Conservation (phyloP, 1,139 yeast genomes). For the Yarrowia galli region DNA sequence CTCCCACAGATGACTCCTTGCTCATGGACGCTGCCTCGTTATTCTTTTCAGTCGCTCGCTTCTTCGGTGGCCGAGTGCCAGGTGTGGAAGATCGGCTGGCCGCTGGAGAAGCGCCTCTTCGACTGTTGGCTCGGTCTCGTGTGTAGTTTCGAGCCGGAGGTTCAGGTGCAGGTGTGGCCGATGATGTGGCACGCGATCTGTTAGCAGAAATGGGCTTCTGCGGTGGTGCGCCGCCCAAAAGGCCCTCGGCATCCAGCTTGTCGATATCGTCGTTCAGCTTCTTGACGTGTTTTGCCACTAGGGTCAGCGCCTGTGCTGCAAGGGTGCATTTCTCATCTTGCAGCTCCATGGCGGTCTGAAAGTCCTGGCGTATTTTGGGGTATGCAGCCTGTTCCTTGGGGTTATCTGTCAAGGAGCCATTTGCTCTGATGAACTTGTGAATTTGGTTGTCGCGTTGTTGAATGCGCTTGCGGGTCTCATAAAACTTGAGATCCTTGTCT, state of each 20-base stretch:
- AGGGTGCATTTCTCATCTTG: slow-evolving; percentile 81
- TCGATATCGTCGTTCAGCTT: slow-evolving; percentile 78
- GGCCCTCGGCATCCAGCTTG: slow-evolving; percentile 78
- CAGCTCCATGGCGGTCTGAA: slow-evolving; percentile 63
- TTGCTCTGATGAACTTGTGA: slow-evolving; percentile 81
- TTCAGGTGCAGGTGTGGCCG: slow-evolving; percentile 31
- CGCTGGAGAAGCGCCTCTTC: slow-evolving; percentile 33
- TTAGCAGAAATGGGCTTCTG: slow-evolving; percentile 34
- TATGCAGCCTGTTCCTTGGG: slow-evolving; percentile 80
- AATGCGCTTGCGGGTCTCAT: slow-evolving; percentile 71
- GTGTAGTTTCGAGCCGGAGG: slow-evolving; percentile 30
- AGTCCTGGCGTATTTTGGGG: slow-evolving; percentile 73
- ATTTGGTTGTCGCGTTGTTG: slow-evolving; percentile 77
- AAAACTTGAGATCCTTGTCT: slow-evolving; percentile 69
- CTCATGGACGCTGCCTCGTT: background rate
- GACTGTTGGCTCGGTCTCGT: slow-evolving; percentile 25
- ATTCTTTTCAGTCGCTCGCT: slow-evolving; percentile 12
- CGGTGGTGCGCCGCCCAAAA: slow-evolving; percentile 58
- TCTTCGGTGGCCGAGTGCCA: slow-evolving; percentile 29
- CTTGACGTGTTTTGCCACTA: slow-evolving; percentile 75
- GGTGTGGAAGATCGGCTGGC: slow-evolving; percentile 39
- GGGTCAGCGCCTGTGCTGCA: slow-evolving; percentile 82
- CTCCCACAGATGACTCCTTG: slow-evolving; percentile 44
- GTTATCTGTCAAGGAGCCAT: slow-evolving; percentile 81
- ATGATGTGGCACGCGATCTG: slow-evolving; percentile 27